These are phyloP conservation scores for Perilla frutescens DNA, from an alignment of 257 asterid species.

Conservation along the genomic window DNA sequence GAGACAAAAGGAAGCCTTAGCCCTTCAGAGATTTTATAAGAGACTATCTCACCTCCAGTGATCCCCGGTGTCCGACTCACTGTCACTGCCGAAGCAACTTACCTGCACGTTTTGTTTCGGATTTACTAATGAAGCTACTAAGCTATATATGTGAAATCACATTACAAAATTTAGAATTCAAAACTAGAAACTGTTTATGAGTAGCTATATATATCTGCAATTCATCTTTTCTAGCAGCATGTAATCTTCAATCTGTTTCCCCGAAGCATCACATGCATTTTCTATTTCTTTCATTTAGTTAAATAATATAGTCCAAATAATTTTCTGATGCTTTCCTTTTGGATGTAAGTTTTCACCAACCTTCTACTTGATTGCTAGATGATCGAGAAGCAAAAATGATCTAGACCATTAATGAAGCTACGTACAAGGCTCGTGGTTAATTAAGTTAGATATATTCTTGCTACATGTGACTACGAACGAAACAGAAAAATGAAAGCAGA, in stretches of 20 bases:
- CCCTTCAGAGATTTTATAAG: not conserved
- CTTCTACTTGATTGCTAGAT: not conserved
- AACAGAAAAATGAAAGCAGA: not conserved
- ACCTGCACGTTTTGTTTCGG: slow-evolving; percentile 50
- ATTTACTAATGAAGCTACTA: not conserved
- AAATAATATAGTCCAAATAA: not conserved
- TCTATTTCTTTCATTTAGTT: not conserved
- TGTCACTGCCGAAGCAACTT: slow-evolving; percentile 81
- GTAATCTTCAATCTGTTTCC: not conserved
- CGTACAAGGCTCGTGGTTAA: too few species aligned
- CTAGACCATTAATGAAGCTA: too few species aligned
- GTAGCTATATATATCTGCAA: too few species aligned
- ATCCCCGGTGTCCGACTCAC: slow-evolving; percentile 81
- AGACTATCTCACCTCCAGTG: slow-evolving; percentile 65
- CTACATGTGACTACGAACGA: not conserved
- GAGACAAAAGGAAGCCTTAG: not conserved
- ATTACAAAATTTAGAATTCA: not conserved
- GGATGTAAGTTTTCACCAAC: not conserved
- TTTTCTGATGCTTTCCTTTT: not conserved
- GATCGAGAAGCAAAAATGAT: too few species aligned
- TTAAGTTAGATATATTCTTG: too few species aligned
- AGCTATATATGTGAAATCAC: not conserved
- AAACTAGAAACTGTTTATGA: not conserved
- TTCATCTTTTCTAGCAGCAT: too few species aligned
- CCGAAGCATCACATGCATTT: not conserved